These are phyloP conservation scores for Botryotinia calthae DNA, from an alignment of 2,329 filamentous ascomycete genomes.

Conservation along the genomic window DNA sequence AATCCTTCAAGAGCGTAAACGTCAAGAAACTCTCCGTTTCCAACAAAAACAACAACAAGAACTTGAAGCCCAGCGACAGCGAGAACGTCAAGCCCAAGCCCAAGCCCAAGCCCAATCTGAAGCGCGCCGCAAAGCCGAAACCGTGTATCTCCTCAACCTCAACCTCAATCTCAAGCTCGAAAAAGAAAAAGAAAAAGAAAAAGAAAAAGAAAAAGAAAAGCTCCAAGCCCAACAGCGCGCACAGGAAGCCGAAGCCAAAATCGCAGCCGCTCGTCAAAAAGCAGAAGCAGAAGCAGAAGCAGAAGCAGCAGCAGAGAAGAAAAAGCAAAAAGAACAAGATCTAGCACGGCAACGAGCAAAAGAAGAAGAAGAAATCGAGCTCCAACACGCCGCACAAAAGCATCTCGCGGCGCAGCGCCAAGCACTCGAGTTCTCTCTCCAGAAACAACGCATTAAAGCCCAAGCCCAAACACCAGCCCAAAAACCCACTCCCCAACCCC, in stretches of 20 bases:
- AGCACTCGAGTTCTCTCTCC: neutral
- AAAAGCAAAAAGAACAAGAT: neutral
- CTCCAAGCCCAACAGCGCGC: neutral
- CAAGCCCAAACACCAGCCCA: neutral
- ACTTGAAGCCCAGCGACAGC: neutral
- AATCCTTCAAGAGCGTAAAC: neutral
- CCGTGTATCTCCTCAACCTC: neutral
- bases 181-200: too few species aligned
- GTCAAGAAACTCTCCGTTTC: neutral
- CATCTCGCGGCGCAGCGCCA: neutral
- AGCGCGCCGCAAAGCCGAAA: neutral
- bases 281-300: neutral
- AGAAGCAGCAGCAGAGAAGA: neutral
- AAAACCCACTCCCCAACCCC: neutral
- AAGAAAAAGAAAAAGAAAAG: too few species aligned
- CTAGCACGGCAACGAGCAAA: neutral
- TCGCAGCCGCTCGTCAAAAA: neutral
- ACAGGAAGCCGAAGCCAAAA: neutral
- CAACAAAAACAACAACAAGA: neutral
- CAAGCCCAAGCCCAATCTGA: neutral
- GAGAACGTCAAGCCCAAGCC: neutral
- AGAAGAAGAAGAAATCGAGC: too few species aligned
- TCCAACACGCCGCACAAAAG: neutral
- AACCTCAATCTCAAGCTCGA: too few species aligned
- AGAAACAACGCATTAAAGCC: neutral